Evolutionary conservation across 805 yeast species (phyloP), one percentile per base, ranked within the genome.

Genomic region (Yamadazyma endophytica): DNA sequence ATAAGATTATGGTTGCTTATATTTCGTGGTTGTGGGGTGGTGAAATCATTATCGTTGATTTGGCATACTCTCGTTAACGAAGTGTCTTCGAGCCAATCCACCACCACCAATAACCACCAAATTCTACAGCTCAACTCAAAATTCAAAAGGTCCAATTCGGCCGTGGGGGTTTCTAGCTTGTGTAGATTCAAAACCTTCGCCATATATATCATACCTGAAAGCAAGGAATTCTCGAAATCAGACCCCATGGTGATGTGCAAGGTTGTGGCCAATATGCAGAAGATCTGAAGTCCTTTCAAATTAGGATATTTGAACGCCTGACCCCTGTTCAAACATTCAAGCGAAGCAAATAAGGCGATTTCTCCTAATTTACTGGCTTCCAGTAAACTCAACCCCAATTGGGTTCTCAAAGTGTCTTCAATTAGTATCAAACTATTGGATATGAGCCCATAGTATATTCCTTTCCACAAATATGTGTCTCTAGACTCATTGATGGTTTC

Each of bases 61-160:
- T 53, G 20, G 0, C 50, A 40, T 28, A 42, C 43, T 9, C 58
- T 32, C 19, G 46, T 47, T 18, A 40, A 39, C 9, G 17, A 5
- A 16, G 13, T 8, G 19, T 47, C 50, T 24, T 60, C 62, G 21
- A 44, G 44, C 64, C 64, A 60, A 36, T 59, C 66, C 19, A 46
- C 35, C 6, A 42, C 44, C 5, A 56, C 42, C 14, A 56, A 39
- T 1, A 44, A 21, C 64, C 64, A 58, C 56, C 61, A 54, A 35
- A 24, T 28, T 25, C 47, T 12, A 23, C 45, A 42, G 17, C 38
- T 21, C 11, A 40, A 14, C 25, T 42, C 47, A 20, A 32, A 38
- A 26, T 42, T 40, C 21, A 42, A 17, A 2, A 39, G 12, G 9
- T 37, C 28, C 5, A 18, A 17, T 17, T 26, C 17, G 6, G 44